Conservation (phyloP, 2,329 filamentous ascomycete genomes). For the Endocalyx cinctus region DNA sequence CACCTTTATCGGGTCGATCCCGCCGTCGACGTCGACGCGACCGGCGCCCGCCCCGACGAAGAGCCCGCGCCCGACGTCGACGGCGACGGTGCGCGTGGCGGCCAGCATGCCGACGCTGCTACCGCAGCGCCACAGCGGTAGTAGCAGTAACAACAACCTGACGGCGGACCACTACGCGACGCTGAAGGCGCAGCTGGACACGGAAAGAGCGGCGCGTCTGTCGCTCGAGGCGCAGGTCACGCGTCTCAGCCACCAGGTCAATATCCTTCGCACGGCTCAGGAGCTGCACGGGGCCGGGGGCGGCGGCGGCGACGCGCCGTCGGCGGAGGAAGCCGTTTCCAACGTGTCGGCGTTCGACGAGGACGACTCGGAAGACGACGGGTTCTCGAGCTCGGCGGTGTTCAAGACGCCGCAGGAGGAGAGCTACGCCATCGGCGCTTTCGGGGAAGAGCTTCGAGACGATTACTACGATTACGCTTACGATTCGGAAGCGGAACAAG, state of each 20-base stretch:
- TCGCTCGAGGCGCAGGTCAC: conserved; percentile 53
- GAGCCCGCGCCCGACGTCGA: conserved; percentile 42
- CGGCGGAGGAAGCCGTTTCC: too few species aligned
- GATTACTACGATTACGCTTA: too few species aligned
- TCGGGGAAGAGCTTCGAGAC: conserved; percentile 38
- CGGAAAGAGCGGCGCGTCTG: conserved; percentile 52
- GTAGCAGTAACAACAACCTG: conserved; percentile 42
- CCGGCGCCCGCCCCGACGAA: conserved; percentile 18
- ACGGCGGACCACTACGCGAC: conserved; percentile 44
- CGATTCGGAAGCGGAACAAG: too few species aligned
- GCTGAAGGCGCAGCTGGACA: conserved; percentile 49
- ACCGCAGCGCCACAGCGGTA: conserved; percentile 33
- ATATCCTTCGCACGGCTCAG: conserved; percentile 36
- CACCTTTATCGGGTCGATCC: conserved; percentile 39
- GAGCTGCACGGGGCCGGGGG: conserved; percentile 29
- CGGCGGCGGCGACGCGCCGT: conserved; percentile 32
- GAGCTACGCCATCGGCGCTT: conserved; percentile 30
- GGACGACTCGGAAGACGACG: conserved; percentile 12
- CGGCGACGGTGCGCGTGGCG: conserved; percentile 43
- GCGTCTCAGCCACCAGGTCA: conserved; percentile 46
- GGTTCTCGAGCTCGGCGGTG: conserved; percentile 37
- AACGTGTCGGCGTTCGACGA: conserved; percentile 37
- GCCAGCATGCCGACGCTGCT: conserved; percentile 36
- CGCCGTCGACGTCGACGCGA: conserved; percentile 16
- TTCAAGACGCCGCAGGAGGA: conserved; percentile 51